Percentiles rank a stretch among this genome's conserved stretches.
Evolutionary conservation across 1,284 basidiomycete genomes (phyloP).

Genomic region (Heterobasidion occidentale): DNA sequence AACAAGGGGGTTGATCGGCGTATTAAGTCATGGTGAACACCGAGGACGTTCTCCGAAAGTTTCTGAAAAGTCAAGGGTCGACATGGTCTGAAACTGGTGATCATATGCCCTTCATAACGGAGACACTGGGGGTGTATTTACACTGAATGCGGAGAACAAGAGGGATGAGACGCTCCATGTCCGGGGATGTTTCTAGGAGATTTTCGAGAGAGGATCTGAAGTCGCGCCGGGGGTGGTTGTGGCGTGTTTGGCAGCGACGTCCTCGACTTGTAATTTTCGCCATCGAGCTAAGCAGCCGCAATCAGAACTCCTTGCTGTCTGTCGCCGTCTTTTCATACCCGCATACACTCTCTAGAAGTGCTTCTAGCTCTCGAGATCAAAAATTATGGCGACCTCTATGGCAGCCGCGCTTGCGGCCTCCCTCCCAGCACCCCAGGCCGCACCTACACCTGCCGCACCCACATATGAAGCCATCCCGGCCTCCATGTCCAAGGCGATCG

Average conservation of each 20-base stretch:
- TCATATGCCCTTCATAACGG: no score
- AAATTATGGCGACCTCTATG: conserved; percentile 66
- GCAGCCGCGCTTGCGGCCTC: conserved; percentile 83
- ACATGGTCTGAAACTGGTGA: no score
- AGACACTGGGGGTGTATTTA: no score
- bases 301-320: neutral
- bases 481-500: conserved; percentile 84
- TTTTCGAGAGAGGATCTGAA: neutral
- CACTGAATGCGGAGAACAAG: neutral
- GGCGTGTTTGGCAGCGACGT: conserved; percentile 15
- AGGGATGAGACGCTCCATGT: neutral
- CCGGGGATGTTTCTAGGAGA: neutral
- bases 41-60: no score
- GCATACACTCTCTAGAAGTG: neutral
- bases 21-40: no score
- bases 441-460: conserved; percentile 52
- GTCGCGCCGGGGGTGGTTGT: conserved; percentile 9
- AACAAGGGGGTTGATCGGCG: no score
- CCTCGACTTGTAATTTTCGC: neutral
- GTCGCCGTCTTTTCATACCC: neutral
- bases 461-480: conserved; percentile 78
- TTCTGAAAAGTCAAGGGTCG: no score
- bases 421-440: conserved; percentile 57
- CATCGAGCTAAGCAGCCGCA: neutral
- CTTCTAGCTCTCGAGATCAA: neutral